These are phyloP conservation scores for Microbotryum violaceum DNA, from an alignment of 1,284 basidiomycete genomes.

Conservation along the genomic window DNA sequence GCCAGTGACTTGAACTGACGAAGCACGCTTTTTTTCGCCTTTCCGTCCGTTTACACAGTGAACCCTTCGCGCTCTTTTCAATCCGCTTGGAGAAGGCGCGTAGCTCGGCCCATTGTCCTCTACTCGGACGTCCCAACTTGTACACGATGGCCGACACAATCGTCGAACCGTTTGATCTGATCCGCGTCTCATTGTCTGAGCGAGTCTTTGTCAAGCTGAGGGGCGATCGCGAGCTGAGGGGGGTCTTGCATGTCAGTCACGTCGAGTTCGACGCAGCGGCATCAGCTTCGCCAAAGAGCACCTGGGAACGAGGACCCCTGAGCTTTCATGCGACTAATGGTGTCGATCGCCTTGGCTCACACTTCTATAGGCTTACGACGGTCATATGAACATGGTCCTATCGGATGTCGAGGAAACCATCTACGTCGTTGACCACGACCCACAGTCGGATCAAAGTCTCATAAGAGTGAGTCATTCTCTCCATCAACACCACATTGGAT, in stretches of 20 bases:
- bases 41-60: background rate
- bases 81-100: too few species aligned
- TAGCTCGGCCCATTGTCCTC: too few species aligned
- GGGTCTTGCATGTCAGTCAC: slow-evolving; percentile 76
- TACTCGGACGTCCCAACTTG: too few species aligned
- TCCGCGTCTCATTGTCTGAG: slow-evolving; percentile 90
- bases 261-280: slow-evolving; percentile 19
- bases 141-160: slow-evolving; percentile 13
- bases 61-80: background rate
- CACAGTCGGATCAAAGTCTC: slow-evolving; percentile 44
- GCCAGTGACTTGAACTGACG: too few species aligned
- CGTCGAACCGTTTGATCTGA: slow-evolving; percentile 80
- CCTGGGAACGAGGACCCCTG: too few species aligned
- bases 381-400: slow-evolving; percentile 99
- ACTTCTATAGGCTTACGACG: slow-evolving; percentile 79
- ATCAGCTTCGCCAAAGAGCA: background rate
- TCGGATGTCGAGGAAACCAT: slow-evolving; percentile 90
- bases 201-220: slow-evolving; percentile 92
- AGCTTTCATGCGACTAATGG: too few species aligned
- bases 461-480: slow-evolving; percentile 40
- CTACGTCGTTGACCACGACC: slow-evolving; percentile 67
- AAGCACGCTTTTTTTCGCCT: too few species aligned
- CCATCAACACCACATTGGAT: background rate
- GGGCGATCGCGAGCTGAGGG: slow-evolving; percentile 86
- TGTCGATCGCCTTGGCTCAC: background rate